Evolutionary conservation across 2,329 filamentous ascomycete species (phyloP).

Genomic region (Microcera coccophila): DNA sequence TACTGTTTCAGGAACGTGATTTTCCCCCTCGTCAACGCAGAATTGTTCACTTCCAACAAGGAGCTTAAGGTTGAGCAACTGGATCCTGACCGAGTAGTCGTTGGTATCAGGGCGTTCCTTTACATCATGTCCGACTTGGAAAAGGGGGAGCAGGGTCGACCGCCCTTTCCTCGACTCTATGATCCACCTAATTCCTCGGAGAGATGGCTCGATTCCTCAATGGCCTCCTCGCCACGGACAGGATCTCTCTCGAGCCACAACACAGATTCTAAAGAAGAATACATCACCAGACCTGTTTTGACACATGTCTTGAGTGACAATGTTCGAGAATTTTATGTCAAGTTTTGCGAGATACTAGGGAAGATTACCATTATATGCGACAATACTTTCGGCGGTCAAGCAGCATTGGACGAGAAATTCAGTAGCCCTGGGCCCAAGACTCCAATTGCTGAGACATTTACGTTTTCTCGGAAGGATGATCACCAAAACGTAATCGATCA

Average conservation of each 20-base stretch:
- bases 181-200: conserved; percentile 40
- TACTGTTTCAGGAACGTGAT: conserved; percentile 89
- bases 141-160: conserved; percentile 69
- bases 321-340: conserved; percentile 78
- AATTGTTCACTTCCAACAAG: conserved; percentile 71
- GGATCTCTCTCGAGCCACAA: conserved; percentile 23
- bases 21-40: conserved; percentile 92
- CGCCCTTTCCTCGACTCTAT: conserved; percentile 77
- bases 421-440: conserved; percentile 84
- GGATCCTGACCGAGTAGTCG: conserved; percentile 95
- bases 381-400: conserved; percentile 94
- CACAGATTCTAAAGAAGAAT: conserved; percentile 51
- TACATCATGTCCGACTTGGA: conserved; percentile 92
- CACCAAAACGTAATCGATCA: conserved; percentile 69
- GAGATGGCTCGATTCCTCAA: conserved; percentile 44
- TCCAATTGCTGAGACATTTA: conserved; percentile 90
- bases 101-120: conserved; percentile 90
- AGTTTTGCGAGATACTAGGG: conserved; percentile 91
- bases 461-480: conserved; percentile 81
- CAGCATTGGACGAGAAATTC: conserved; percentile 92
- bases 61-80: conserved; percentile 86
- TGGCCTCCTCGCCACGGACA: conserved; percentile 34
- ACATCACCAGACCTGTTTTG: conserved; percentile 62
- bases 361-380: conserved; percentile 97
- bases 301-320: conserved; percentile 65